A percentile compares a stretch with the other conserved stretches of the same genome.
phyloP scores from a whole-genome alignment of 352 stramenopile species.

The Globisporangium alternatum region DNA sequence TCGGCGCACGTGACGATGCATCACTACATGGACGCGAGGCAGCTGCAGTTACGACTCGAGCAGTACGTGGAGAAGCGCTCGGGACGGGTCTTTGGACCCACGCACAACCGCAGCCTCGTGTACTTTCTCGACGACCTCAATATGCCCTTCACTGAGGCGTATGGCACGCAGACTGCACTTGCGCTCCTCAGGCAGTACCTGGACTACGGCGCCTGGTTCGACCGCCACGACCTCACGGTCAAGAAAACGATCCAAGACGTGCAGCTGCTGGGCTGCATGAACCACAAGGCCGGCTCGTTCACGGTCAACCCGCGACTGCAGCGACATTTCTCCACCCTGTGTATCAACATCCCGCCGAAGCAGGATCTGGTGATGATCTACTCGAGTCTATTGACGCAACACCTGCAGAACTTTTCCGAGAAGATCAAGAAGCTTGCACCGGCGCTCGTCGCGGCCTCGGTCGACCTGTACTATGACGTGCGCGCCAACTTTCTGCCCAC shows the following conservation, averaged over 20 bases:
- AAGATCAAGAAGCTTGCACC: slow-evolving; percentile 68
- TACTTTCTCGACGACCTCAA: slow-evolving; percentile 93
- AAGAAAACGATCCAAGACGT: slow-evolving; percentile 90
- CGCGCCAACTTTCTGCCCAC: slow-evolving; percentile 81
- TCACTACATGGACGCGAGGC: slow-evolving; percentile 84
- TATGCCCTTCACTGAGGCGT: slow-evolving; percentile 85
- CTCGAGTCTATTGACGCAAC: slow-evolving; percentile 54
- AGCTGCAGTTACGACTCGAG: slow-evolving; percentile 80
- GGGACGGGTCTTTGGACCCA: slow-evolving; percentile 80
- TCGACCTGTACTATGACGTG: slow-evolving; percentile 82
- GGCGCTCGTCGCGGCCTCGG: slow-evolving; percentile 70
- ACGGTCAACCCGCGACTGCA: slow-evolving; percentile 85
- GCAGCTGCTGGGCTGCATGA: slow-evolving; percentile 89
- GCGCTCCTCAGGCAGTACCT: slow-evolving; percentile 90
- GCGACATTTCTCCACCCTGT: slow-evolving; percentile 86
- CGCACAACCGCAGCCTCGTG: slow-evolving; percentile 74
- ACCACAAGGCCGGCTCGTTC: slow-evolving; percentile 89
- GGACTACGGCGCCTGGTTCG: slow-evolving; percentile 91
- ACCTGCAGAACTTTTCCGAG: slow-evolving; percentile 73
- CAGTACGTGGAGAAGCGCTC: slow-evolving; percentile 84
- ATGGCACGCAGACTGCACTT: slow-evolving; percentile 89
- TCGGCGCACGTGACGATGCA: slow-evolving; percentile 74
- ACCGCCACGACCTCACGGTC: slow-evolving; percentile 78
- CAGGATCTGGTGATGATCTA: slow-evolving; percentile 72
- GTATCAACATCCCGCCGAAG: slow-evolving; percentile 60